Base-by-base conservation (phyloP, 2,329 filamentous ascomycete species). In the Hymenotorrendiella dingleyae region DNA sequence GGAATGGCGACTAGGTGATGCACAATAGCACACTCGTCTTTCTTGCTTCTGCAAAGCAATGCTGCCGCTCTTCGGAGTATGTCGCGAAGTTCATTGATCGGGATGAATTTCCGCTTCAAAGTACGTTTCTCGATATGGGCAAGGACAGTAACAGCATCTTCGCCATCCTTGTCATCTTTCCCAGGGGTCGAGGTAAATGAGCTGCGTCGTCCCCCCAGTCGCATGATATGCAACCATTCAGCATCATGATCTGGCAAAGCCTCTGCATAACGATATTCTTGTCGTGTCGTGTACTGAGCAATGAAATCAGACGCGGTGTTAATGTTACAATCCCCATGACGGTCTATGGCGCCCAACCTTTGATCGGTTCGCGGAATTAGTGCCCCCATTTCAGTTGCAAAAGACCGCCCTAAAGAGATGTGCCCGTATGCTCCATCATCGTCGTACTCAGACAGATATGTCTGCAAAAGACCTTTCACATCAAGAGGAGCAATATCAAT, bases 221-320 rank as follows among this genome's bases (percentile, higher is more conserved):
- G 72, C 71, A 80, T 75, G 45, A 76, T 73, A 34, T 72, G 74
- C 38, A 84, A 66, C 68, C 84, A 76, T 58, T 84, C 80, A 46
- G 74, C 71, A 46, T 82, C 80, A 47, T 82, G 78, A 45, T 84
- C 81, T 1, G 82, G 79, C 27, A 85, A 68, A 2, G 80, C 76
- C 60, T 95, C 88, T 9, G 88, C 80, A 59, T 91, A 91, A 43
- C 90, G 82, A 63, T 98, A 98, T 59, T 95, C 90, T 62, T 98
- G 94, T 27, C 93, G 84, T 20, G 89, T 94, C 3, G 91, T 97
- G 62, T 98, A 98, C 60, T 98, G 91, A 2, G 93, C 89, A 59
- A 98, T 80, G 56, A 98, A 95, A 61, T 97, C 91, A 2, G 93
- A 97, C 0, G 87, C 89, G 9, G 90, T 89, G 61, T 97, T 95